These are phyloP conservation scores for Zygosaccharomyces gambellarensis DNA, from an alignment of 805 yeast species.

Conservation along the genomic window DNA sequence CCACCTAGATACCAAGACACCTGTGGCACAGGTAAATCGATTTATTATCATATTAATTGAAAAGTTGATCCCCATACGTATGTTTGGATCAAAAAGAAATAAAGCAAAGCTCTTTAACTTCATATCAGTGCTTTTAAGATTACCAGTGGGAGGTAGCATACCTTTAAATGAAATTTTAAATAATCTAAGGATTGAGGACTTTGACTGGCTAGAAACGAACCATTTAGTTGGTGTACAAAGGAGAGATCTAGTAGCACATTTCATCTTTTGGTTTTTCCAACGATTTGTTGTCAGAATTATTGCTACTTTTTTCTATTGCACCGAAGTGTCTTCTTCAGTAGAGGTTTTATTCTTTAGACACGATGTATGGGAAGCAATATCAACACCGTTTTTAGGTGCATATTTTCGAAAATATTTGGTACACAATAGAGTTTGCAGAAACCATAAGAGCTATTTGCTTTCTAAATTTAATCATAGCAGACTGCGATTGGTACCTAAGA, in stretches of 20 bases:
- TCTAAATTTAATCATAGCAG: slow-evolving; percentile 36
- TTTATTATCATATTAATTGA: slow-evolving; percentile 43
- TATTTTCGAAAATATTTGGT: slow-evolving; percentile 41
- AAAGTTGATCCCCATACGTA: slow-evolving; percentile 45
- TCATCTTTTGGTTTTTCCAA: slow-evolving; percentile 57
- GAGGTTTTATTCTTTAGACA: slow-evolving; percentile 51
- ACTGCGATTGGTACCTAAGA: slow-evolving; percentile 56
- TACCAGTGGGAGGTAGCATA: slow-evolving; percentile 38
- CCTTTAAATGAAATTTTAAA: slow-evolving; percentile 32
- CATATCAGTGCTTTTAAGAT: slow-evolving; percentile 37
- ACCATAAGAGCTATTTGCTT: slow-evolving; percentile 20
- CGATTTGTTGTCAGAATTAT: slow-evolving; percentile 45
- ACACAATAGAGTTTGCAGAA: slow-evolving; percentile 15
- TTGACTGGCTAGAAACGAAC: slow-evolving; percentile 46
- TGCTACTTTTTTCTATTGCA: slow-evolving; percentile 58
- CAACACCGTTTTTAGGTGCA: slow-evolving; percentile 38
- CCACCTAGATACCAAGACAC: slow-evolving; percentile 36
- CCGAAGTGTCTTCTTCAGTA: slow-evolving; percentile 46
- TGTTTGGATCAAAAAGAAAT: slow-evolving; percentile 52
- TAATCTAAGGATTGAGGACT: slow-evolving; percentile 36
- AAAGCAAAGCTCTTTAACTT: slow-evolving; percentile 37
- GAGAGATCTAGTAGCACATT: slow-evolving; percentile 34
- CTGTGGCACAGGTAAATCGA: slow-evolving; percentile 35
- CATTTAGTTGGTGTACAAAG: slow-evolving; percentile 41
- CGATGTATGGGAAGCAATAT: slow-evolving; percentile 47